Evolutionary conservation across 2,329 filamentous ascomycete genomes (phyloP).

Genomic region (Whalleya microplaca): DNA sequence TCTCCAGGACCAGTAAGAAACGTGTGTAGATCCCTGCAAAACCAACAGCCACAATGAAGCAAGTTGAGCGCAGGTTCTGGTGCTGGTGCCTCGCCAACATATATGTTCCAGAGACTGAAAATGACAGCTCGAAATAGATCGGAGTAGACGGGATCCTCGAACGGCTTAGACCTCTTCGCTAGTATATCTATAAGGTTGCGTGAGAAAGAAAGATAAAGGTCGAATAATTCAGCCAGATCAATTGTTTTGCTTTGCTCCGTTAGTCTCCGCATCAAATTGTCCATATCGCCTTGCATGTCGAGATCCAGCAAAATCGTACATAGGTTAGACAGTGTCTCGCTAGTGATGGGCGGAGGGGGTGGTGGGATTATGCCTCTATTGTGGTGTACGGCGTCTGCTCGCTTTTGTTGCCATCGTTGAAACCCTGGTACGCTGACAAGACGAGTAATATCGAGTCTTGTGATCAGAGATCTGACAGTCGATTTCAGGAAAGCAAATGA

Average conservation of each 20-base stretch:
- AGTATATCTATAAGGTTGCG: conserved; percentile 1
- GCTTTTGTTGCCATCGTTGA: conserved; percentile 2
- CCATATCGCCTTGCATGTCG: conserved; percentile 4
- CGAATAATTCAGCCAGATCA: conserved; percentile 1
- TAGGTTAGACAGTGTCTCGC: conserved; percentile 5
- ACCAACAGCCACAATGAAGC: no score
- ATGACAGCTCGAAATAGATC: conserved; percentile 1
- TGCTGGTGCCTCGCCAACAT: neutral
- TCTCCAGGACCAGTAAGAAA: no score
- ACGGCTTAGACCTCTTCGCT: neutral
- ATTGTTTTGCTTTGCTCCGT: conserved; percentile 10
- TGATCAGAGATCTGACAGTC: conserved; percentile 2
- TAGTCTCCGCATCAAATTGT: conserved; percentile 2
- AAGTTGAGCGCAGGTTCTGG: neutral
- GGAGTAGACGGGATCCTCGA: neutral
- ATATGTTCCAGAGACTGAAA: conserved; percentile 2
- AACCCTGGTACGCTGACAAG: conserved; percentile 9
- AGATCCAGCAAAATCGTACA: conserved; percentile 6
- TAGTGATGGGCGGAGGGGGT: conserved; percentile 12
- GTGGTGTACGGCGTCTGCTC: neutral
- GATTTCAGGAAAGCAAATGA: conserved; percentile 7
- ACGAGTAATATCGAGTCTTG: conserved; percentile 3
- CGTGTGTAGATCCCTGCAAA: no score
- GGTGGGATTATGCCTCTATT: neutral
- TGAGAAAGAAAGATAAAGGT: conserved; percentile 14